phyloP scores from a whole-genome alignment of 768 basidiomycete species.

The Suillus spraguei region DNA sequence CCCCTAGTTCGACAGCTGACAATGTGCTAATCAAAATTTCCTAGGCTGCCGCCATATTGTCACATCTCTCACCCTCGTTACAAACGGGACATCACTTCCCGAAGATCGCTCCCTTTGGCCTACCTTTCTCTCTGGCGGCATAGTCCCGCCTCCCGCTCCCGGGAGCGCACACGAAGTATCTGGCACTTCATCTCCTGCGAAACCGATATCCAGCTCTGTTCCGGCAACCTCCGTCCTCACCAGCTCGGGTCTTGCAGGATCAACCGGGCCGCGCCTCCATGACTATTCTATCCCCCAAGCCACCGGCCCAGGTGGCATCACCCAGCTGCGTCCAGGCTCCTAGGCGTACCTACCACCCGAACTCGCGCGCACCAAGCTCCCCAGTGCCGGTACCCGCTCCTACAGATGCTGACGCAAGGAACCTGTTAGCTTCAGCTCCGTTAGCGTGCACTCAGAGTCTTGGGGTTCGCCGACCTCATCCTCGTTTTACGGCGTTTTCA shows the following conservation, averaged over 20 bases:
- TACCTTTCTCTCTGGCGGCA: conserved; percentile 73
- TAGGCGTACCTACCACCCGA: conserved; percentile 40
- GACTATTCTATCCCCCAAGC: conserved; percentile 58
- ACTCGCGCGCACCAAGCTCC: conserved; percentile 14
- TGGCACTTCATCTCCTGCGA: conserved; percentile 17
- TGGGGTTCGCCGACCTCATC: conserved; percentile 36
- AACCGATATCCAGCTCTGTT: conserved; percentile 54
- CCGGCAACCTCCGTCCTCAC: conserved; percentile 38
- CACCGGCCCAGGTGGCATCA: conserved; percentile 41
- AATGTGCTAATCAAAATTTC: conserved; percentile 15
- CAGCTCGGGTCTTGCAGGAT: conserved; percentile 28
- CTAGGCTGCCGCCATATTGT: conserved; percentile 93
- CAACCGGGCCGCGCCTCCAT: conserved; percentile 62
- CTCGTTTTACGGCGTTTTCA: conserved; percentile 30
- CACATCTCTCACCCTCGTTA: conserved; percentile 71
- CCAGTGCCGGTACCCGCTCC: conserved; percentile 37
- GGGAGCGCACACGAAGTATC: conserved; percentile 26
- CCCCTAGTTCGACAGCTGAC: conserved; percentile 4
- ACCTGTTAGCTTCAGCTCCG: conserved; percentile 26
- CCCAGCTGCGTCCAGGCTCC: conserved; percentile 62
- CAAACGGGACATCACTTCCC: conserved; percentile 76
- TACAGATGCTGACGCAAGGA: conserved; percentile 28
- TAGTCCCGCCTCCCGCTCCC: conserved; percentile 53
- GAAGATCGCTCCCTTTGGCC: conserved; percentile 96
- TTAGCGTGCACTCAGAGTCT: conserved; percentile 31